phyloP scores from a whole-genome alignment of 768 basidiomycete species.

The Favolaschia claudopus region DNA sequence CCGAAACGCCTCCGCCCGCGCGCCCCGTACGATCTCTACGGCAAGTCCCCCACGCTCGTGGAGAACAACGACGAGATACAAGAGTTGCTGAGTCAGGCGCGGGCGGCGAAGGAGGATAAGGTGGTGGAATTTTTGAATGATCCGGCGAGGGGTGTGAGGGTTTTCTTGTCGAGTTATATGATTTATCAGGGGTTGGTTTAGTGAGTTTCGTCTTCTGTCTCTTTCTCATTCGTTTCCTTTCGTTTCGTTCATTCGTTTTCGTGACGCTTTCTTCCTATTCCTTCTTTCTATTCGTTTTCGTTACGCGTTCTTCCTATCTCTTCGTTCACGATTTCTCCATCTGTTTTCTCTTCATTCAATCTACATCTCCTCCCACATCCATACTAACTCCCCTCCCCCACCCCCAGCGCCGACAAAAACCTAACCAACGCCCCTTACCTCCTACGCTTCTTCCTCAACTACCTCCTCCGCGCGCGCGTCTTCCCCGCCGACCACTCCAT shows the following conservation, averaged over 20 bases:
- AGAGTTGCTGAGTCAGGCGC: constrained; percentile 43
- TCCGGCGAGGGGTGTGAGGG: constrained; percentile 62
- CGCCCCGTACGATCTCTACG: constrained; percentile 47
- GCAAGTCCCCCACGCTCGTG: constrained; percentile 38
- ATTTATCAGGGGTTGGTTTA: constrained; percentile 73
- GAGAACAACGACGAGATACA: constrained; percentile 45
- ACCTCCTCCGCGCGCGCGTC: constrained; percentile 51
- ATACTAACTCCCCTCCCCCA: constrained; percentile 46
- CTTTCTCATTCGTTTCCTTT: too few species aligned
- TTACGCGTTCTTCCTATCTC: constrained; percentile 55
- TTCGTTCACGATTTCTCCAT: constrained; percentile 55
- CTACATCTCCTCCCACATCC: constrained; percentile 69
- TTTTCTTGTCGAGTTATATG: constrained; percentile 78
- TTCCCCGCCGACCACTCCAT: constrained; percentile 39
- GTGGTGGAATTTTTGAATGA: constrained; percentile 64
- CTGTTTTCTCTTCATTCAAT: constrained; percentile 80
- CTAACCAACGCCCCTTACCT: constrained; percentile 51
- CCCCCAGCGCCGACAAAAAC: constrained; percentile 49
- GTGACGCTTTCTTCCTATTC: constrained; percentile 40
- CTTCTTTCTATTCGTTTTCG: constrained; percentile 47
- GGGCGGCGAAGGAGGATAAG: constrained; percentile 49
- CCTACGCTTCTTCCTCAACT: constrained; percentile 53
- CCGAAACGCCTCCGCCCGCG: constrained; percentile 37
- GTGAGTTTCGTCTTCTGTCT: too few species aligned
- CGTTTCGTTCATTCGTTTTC: constrained; percentile 63